phyloP scores from a whole-genome alignment of 176 grass and related monocot species.

The Hyparrhenia diplandra region DNA sequence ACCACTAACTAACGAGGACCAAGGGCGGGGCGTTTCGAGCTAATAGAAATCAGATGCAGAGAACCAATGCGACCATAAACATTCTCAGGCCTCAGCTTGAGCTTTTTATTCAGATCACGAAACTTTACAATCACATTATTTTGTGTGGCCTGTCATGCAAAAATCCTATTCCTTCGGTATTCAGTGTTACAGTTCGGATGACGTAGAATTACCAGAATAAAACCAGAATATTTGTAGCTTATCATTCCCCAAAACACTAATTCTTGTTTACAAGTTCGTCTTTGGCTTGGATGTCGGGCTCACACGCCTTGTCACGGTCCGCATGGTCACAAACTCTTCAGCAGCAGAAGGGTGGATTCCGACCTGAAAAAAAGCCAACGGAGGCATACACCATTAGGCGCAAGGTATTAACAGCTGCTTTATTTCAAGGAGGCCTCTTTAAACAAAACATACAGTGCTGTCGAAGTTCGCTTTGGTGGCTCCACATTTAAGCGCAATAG shows the following conservation, averaged over 20 bases:
- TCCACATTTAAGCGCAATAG: conserved; percentile 81
- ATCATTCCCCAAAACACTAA: neutral
- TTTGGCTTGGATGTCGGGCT: conserved; percentile 51
- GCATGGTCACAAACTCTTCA: conserved; percentile 95
- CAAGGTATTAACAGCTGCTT: neutral
- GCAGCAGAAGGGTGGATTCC: conserved; percentile 92
- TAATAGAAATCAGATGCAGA: neutral
- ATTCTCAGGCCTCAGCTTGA: neutral
- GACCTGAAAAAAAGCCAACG: conserved; percentile 62
- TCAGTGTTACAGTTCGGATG: neutral
- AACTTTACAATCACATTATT: neutral
- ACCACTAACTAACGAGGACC: too few relatives aligned
- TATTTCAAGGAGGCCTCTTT: neutral
- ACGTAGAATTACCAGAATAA: neutral
- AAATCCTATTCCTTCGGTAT: conserved; percentile 30
- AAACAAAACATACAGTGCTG: conserved; percentile 59
- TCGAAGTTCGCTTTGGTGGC: conserved; percentile 89
- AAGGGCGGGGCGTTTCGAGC: neutral
- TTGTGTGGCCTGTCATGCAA: neutral
- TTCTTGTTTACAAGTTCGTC: conserved; percentile 45
- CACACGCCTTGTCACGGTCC: conserved; percentile 60
- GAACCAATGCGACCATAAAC: neutral
- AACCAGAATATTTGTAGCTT: neutral
- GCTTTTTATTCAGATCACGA: neutral
- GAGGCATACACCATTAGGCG: neutral